Evolutionary conservation across 1,139 yeast genomes (phyloP), one percentile per base, ranked within the genome.

Genomic region (Blastobotrys raffinosifermentans): DNA sequence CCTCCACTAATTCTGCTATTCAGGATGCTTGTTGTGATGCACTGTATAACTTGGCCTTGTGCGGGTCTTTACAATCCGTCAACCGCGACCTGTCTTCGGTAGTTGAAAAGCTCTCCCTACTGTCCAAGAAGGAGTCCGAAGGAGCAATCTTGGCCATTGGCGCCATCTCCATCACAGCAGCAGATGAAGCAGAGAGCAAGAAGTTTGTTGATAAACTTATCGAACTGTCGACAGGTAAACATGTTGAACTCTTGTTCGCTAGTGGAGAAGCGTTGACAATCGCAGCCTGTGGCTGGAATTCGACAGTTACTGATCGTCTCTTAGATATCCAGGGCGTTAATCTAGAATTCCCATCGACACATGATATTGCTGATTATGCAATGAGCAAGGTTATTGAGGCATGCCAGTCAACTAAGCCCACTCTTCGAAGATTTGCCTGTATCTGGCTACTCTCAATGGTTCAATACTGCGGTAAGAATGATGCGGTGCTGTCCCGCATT

Each of bases 221-320:
- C 49, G 80, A 73, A 4, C 70, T 84, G 0, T 80, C 82, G 51
- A 53, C 50, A n/a, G 73, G 87, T 1, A 85, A 82, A 46, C 87
- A 83, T 46, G 67, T 77, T 8, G 96, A 89, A 44, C 74, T 69
- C 40, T 62, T 82, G 26, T 86, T 91, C 50, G 70, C 89, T 0
- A 72, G 80, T 37, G 97, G 97, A 40, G 97, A 91, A 57, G 91
- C 95, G 0, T 62, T 87, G 19, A 70, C 85, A 22, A 66, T 85
- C 14, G 54, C 80, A 4, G 77, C 85, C 0, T 70, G 78, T 19
- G 96, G 96, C 0, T 84, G 94, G 94, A 56, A 69, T 2, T 80
- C 95, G 0, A 69, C 66, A 18, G 69, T 71, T 11, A 62, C 86
- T 45, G 58, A 61, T 29, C 66, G 73, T 30, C 61, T 69, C 18